Base-by-base conservation (phyloP, 2,329 filamentous ascomycete species). In the Ceratocystis huliohia region DNA sequence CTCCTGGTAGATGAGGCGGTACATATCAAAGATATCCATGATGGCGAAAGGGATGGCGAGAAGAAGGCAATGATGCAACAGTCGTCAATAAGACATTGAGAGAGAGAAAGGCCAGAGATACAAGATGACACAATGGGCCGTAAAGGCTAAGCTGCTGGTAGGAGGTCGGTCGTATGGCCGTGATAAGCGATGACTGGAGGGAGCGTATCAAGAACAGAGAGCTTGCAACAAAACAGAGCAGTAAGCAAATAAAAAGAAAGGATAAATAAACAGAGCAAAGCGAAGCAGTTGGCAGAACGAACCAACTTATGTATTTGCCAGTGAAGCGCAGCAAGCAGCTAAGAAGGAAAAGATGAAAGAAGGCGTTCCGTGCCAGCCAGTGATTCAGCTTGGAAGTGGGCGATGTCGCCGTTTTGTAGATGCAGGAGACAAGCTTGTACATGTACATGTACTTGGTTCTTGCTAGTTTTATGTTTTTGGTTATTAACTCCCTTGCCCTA, bases 11-110 rank as follows among this genome's bases (percentile, higher is more conserved):
- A 69, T 68, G 46, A 69, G 65, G 48, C 65, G 62, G 66, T 66
- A 69, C 66, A 69, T 69, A 13, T 68, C 62, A 45, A 69, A 65
- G 63, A 69, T 33, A 53, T 69, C 69, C 69, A 69, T 69, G 22
- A 20, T 44, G 57, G 57, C 30, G 33, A 45, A 46, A 15, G 33
- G 20, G 22, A 10, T 13, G 50, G 20, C 1, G 50, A n/a, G 5
- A 13, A 50, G 46, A 8, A 30, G 0, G 56, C 15, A 17, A 17
- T 17, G 15, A 25, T n/a, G 48, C 48, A 25, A 7, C 8, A 53
- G 7, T 53, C 2, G 56, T 59, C 28, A 37, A 59, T 3, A 37
- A n/a, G 28, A 15, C 48, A 53, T 53, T 53, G 22, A 15, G 8
- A 37, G 56, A 53, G 48, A 53, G 30, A 33, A 33, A 33, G 25